Percentiles rank a stretch among this genome's conserved stretches.
These are phyloP conservation scores for Fistulifera solaris DNA, from an alignment of 108 stramenopile genomes.

Conservation along the genomic window DNA sequence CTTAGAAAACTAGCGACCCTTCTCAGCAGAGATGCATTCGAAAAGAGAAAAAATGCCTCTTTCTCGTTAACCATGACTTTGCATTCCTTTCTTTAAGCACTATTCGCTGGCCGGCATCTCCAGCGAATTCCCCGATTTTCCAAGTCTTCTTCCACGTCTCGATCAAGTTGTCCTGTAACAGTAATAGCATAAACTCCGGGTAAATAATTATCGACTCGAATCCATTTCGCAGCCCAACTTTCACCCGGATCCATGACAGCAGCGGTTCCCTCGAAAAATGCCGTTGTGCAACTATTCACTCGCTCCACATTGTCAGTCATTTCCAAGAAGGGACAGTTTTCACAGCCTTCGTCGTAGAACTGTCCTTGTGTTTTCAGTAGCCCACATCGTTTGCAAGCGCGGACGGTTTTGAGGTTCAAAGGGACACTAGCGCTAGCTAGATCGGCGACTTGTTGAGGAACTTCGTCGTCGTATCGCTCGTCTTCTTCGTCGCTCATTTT, in stretches of 20 bases:
- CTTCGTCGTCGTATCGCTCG: conserved; percentile 55
- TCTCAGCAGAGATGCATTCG: too few relatives aligned
- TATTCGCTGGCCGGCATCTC: conserved; percentile 52
- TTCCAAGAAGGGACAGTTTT: conserved; percentile 86
- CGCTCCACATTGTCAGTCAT: conserved; percentile 52
- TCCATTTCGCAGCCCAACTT: conserved; percentile 87
- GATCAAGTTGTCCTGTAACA: conserved; percentile 74
- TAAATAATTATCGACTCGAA: conserved; percentile 60
- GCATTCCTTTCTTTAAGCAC: too few relatives aligned
- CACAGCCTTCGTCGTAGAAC: conserved; percentile 82
- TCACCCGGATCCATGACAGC: conserved; percentile 86
- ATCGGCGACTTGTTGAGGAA: conserved; percentile 70
- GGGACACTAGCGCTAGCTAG: conserved; percentile 70
- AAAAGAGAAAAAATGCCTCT: too few relatives aligned
- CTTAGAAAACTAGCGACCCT: too few relatives aligned
- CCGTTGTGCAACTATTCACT: conserved; percentile 66
- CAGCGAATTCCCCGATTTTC: conserved; percentile 73
- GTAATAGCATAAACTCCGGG: conserved; percentile 84
- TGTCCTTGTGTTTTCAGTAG: conserved; percentile 82
- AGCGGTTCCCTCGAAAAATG: conserved; percentile 80
- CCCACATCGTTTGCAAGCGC: conserved; percentile 87
- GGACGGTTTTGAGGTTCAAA: conserved; percentile 53
- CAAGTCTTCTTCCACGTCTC: conserved; percentile 78
- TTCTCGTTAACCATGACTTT: too few relatives aligned
- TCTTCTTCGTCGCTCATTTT: conserved; percentile 24